Evolutionary conservation across 768 basidiomycete species (phyloP).

Genomic region (Rhizopogon vinicolor): DNA sequence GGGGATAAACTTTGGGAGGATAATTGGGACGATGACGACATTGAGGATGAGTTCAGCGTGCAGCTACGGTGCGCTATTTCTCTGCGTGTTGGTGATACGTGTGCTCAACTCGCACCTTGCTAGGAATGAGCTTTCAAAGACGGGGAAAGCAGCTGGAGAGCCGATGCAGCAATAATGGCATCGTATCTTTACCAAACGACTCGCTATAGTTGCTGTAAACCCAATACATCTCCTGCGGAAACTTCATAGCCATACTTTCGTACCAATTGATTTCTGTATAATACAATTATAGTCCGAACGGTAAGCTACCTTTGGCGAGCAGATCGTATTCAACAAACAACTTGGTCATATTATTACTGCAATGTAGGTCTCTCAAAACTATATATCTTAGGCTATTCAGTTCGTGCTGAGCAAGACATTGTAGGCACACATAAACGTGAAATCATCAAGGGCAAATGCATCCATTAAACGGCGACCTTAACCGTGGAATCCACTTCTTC

Average conservation of each 20-base stretch:
- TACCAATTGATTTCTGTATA: background rate
- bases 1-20: constrained; percentile 98
- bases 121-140: constrained; percentile 65
- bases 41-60: constrained; percentile 95
- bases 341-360: too few relatives aligned
- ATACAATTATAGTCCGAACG: background rate
- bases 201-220: background rate
- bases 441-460: background rate
- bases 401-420: background rate
- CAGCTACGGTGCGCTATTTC: constrained; percentile 75
- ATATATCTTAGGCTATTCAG: background rate
- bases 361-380: too few relatives aligned
- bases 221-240: background rate
- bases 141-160: constrained; percentile 33
- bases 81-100: background rate
- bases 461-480: constrained; percentile 7
- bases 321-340: too few relatives aligned
- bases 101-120: background rate
- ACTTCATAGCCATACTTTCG: background rate
- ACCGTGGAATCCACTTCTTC: constrained; percentile 11
- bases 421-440: background rate
- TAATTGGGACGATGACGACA: constrained; percentile 99
- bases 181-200: background rate
- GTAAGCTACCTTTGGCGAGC: background rate
- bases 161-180: constrained; percentile 51